Evolutionary conservation across 495 filamentous ascomycete genomes (phyloP), one percentile per base, ranked within the genome.

Genomic region (Lophiostoma macrostomum): DNA sequence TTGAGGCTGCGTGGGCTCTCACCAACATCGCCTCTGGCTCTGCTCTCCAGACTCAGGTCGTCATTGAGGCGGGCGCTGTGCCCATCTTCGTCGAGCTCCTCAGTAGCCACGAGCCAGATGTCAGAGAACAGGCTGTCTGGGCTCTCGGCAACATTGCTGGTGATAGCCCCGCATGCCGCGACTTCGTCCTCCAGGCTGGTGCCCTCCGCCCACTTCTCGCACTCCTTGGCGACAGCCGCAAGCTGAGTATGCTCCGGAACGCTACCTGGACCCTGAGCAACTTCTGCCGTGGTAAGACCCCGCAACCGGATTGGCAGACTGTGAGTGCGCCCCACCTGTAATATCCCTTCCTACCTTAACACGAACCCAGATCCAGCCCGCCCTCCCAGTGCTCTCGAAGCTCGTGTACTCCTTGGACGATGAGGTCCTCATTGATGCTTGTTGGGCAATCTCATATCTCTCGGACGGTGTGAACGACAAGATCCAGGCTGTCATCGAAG

Each of bases 401-500:
- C 81, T 99, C 27, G 91, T 97, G 36, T 99, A 97, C 72, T 97
- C 94, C 46, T 79, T 99, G 13, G 94, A 99, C 64, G 94, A 99
- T 55, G 94, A 99, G 69, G 94, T 99, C 39, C 75, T 99, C 56
- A 99, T 99, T 61, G 94, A 99, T 71, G 93, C 94, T 38, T 99
- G 94, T 81, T 99, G 94, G 94, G 94, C 94, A 44, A 96, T 99
- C 68, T 97, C 94, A 4, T 99, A 99, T 63, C 80, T 99, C 32
- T 97, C 94, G n/a, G 94, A 99, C 70, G 94, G 94, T 16, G 84
- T 90, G 56, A 99, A 99, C 67, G 94, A 99, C 63, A 99, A 99
- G 78, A 99, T 99, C 58, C 94, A 99, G 71, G 91, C 94, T 37
- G 94, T 99, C 34, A 97, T 99, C 66, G 94, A 97, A 71, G 93